Conservation (phyloP, 768 basidiomycete species). For the Phaffia tasmanica region DNA sequence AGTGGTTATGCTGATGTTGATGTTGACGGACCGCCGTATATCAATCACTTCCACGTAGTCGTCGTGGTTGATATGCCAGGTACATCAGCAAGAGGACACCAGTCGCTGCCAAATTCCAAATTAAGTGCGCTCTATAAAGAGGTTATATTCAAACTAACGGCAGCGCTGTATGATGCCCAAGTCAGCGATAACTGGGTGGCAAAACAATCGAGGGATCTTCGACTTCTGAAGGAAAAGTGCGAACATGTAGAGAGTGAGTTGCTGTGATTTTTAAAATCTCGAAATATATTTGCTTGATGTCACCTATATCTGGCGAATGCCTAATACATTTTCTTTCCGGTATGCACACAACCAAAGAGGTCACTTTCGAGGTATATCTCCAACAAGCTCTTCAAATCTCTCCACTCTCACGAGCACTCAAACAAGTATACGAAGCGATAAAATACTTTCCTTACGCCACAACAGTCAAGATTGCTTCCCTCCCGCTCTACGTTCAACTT, state of each 20-base stretch:
- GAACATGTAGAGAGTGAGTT: conserved; percentile 38
- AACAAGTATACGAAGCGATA: conserved; percentile 9
- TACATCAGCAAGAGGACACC: conserved; percentile 26
- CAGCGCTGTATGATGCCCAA: conserved; percentile 85
- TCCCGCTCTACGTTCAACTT: conserved; percentile 22
- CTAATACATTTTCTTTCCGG: background rate
- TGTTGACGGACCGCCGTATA: conserved; percentile 27
- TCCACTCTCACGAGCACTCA: conserved; percentile 16
- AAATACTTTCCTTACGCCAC: conserved; percentile 15
- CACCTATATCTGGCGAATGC: too few species aligned
- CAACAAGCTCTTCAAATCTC: conserved; percentile 9
- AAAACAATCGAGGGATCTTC: conserved; percentile 59
- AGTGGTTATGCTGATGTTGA: too few species aligned
- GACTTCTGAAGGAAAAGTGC: conserved; percentile 58
- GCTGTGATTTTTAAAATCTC: conserved; percentile 13
- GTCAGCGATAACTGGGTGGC: conserved; percentile 77
- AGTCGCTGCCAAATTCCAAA: conserved; percentile 26
- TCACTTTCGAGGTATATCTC: conserved; percentile 8
- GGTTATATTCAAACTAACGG: conserved; percentile 77
- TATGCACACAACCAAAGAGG: background rate
- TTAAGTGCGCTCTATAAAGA: conserved; percentile 75
- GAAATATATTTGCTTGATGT: background rate
- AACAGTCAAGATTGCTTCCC: conserved; percentile 17
- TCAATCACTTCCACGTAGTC: conserved; percentile 60
- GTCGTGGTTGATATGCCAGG: conserved; percentile 81